Evolutionary conservation across 2,329 filamentous ascomycete species (phyloP).

Genomic region (Fusarium secorum): DNA sequence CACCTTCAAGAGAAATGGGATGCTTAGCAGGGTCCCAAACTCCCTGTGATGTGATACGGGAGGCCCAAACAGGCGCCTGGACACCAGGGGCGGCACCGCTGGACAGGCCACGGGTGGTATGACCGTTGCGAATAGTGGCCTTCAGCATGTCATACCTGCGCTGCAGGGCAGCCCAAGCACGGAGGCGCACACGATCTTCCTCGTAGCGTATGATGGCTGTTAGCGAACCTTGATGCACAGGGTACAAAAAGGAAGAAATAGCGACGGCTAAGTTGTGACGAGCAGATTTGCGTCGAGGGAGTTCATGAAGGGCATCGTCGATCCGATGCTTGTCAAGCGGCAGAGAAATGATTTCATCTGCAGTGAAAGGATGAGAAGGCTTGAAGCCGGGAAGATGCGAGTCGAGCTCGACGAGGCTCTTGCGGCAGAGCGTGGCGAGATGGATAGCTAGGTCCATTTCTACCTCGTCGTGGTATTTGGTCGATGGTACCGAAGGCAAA

Average conservation of each 20-base stretch:
- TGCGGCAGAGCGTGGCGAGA: constrained; percentile 43
- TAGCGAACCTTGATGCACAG: constrained; percentile 46
- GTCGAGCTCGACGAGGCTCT: constrained; percentile 42
- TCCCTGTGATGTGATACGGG: constrained; percentile 47
- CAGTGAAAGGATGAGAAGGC: constrained; percentile 44
- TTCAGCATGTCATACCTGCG: constrained; percentile 47
- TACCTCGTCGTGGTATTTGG: constrained; percentile 14
- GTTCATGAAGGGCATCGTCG: constrained; percentile 43
- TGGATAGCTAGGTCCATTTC: constrained; percentile 40
- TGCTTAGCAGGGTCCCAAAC: constrained; percentile 45
- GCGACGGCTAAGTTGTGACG: constrained; percentile 44
- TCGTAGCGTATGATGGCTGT: constrained; percentile 51
- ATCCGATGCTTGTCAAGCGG: constrained; percentile 44
- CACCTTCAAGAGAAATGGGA: constrained; percentile 45
- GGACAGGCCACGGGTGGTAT: constrained; percentile 38
- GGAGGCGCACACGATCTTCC: constrained; percentile 47
- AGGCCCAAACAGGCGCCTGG: constrained; percentile 45
- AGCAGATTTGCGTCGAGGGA: constrained; percentile 48
- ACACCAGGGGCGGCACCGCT: constrained; percentile 46
- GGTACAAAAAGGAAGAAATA: constrained; percentile 47
- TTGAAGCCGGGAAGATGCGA: constrained; percentile 41
- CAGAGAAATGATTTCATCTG: constrained; percentile 48
- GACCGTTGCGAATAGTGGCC: constrained; percentile 46
- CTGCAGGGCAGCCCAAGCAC: constrained; percentile 49
- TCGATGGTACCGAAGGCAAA: background rate